Evolutionary conservation across 108 stramenopile species (phyloP), one percentile per base, ranked within the genome.

Genomic region (Cyclotella cryptica): DNA sequence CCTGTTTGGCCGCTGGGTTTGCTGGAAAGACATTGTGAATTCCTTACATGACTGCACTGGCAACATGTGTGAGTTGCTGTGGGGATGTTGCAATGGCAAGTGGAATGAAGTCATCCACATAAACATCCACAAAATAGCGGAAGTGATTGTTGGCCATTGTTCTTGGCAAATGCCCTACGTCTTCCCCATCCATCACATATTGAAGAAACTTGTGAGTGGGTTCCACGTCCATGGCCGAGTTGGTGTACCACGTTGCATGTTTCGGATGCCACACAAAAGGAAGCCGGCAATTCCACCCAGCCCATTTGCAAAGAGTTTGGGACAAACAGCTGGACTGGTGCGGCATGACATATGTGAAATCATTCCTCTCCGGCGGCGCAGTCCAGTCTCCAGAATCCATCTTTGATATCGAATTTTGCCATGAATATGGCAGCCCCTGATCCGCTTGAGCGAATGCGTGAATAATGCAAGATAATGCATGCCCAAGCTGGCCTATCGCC

Each of bases 391-490:
- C n/a, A n/a, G n/a, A n/a, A n/a, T n/a, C n/a, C n/a, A n/a, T n/a
- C n/a, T n/a, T n/a, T n/a, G n/a, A n/a, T n/a, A n/a, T n/a, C n/a
- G n/a, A n/a, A n/a, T n/a, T n/a, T n/a, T n/a, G 58, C 28, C 58
- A 59, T 59, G 17, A 59, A 59, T 8, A 59, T 29, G 10, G 27
- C 29, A 15, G 58, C 24, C 9, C 29, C 58, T 10, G 7, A 26
- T 59, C 58, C 11, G 58, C 58, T 29, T 59, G 5, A 18, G 58
- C 58, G 8, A 59, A 29, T 9, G 58, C 58, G 30, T 59, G 58
- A 17, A 59, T 59, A 29, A 59, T 59, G 27, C 28, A 8, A 3
- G 27, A 10, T 3, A n/a, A n/a, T n/a, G n/a, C n/a, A n/a, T 59
- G 58, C 3, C 58, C 58, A 26, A 59, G 7, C 17, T 59, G 58